phyloP scores from a whole-genome alignment of 129 eudicot species.

The Centrapalus pauciflorus region DNA sequence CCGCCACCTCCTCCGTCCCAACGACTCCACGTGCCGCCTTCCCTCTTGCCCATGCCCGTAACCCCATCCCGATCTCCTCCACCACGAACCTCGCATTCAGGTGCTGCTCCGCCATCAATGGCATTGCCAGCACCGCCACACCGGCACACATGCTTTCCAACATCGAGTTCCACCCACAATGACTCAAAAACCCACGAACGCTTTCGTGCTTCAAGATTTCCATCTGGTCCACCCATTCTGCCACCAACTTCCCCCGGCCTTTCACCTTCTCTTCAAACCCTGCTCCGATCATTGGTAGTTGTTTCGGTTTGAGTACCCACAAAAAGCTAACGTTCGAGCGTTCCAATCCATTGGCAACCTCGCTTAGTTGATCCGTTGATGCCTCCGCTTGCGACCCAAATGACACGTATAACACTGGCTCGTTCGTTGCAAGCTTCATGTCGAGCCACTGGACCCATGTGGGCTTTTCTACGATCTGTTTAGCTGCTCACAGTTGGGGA shows the following conservation, averaged over 20 bases:
- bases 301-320: constrained; percentile 40
- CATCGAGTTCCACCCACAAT: constrained; percentile 73
- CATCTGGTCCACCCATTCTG: constrained; percentile 60
- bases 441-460: constrained; percentile 46
- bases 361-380: constrained; percentile 34
- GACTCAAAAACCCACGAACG: constrained; percentile 51
- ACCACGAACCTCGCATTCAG: constrained; percentile 51
- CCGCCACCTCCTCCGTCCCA: constrained; percentile 36
- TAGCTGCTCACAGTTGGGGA: neutral
- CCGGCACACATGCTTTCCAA: constrained; percentile 49
- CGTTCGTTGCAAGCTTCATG: constrained; percentile 16
- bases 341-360: constrained; percentile 53
- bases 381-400: constrained; percentile 64
- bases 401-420: constrained; percentile 48
- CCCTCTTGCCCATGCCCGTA: constrained; percentile 28
- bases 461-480: constrained; percentile 12
- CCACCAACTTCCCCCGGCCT: constrained; percentile 43
- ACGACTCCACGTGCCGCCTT: constrained; percentile 40
- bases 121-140: constrained; percentile 52
- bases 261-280: constrained; percentile 39
- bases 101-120: constrained; percentile 62
- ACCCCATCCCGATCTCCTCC: constrained; percentile 42
- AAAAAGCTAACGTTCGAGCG: constrained; percentile 36
- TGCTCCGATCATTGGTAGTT: neutral
- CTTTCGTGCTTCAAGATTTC: constrained; percentile 32